phyloP scores from a whole-genome alignment of 495 filamentous ascomycete genomes.

The Penicillium coprophilum region DNA sequence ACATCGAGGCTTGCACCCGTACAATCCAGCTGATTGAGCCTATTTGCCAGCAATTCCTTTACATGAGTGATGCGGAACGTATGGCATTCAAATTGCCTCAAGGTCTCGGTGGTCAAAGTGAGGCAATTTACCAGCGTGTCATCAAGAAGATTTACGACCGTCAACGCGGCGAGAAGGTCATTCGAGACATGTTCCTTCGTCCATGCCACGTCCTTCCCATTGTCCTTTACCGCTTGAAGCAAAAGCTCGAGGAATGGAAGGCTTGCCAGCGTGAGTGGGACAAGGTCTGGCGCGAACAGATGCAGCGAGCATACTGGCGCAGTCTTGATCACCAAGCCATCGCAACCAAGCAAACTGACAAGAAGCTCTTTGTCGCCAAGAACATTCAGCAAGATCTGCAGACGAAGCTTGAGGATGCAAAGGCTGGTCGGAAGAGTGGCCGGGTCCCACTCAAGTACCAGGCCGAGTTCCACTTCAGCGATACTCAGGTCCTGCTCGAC shows the following conservation, averaged over 20 bases:
- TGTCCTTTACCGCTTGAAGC: constrained; percentile 81
- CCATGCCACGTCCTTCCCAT: constrained; percentile 84
- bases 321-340: constrained; percentile 96
- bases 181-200: constrained; percentile 74
- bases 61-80: constrained; percentile 69
- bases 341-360: constrained; percentile 77
- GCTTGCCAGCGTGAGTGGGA: constrained; percentile 97
- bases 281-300: constrained; percentile 96
- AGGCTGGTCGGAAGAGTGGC: constrained; percentile 61
- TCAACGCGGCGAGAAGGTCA: constrained; percentile 77
- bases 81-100: constrained; percentile 70
- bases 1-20: constrained; percentile 88
- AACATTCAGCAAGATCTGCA: constrained; percentile 81
- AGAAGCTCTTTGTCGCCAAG: constrained; percentile 85
- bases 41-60: constrained; percentile 81
- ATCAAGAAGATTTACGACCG: constrained; percentile 97
- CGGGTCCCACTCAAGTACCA: constrained; percentile 65
- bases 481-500: constrained; percentile 78
- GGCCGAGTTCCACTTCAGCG: constrained; percentile 68
- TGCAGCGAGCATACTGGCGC: constrained; percentile 85
- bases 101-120: constrained; percentile 88
- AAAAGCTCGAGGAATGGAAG: constrained; percentile 96
- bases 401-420: constrained; percentile 82
- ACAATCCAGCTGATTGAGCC: constrained; percentile 95
- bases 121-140: constrained; percentile 92